Evolutionary conservation across 2,329 filamentous ascomycete species (phyloP).

Genomic region (Drechslera avenae): DNA sequence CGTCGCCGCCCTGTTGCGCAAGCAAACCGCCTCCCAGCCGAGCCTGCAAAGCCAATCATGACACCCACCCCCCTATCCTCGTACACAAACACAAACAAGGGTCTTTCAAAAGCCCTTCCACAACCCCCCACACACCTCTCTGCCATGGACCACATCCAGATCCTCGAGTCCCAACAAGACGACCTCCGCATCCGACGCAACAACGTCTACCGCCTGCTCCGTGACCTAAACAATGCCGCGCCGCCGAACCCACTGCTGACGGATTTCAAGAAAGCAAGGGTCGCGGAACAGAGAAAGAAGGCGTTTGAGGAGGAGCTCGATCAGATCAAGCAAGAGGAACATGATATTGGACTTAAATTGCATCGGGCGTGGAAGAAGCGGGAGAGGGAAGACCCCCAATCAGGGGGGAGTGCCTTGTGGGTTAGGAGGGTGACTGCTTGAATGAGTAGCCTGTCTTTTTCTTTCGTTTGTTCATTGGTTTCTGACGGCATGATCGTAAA

Average conservation of each 20-base stretch:
- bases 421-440: slow-evolving; percentile 44
- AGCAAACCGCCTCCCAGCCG: slow-evolving; percentile 25
- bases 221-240: slow-evolving; percentile 42
- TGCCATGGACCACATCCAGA: slow-evolving; percentile 44
- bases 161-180: slow-evolving; percentile 48
- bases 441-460: slow-evolving; percentile 1
- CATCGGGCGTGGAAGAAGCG: slow-evolving; percentile 49
- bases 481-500: too few species aligned
- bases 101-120: slow-evolving; percentile 46
- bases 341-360: slow-evolving; percentile 49
- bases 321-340: slow-evolving; percentile 46
- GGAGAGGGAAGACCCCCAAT: slow-evolving; percentile 45
- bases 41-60: slow-evolving; percentile 20
- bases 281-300: slow-evolving; percentile 44
- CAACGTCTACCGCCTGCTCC: slow-evolving; percentile 46
- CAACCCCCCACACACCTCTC: slow-evolving; percentile 42
- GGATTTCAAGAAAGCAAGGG: slow-evolving; percentile 42
- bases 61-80: slow-evolving; percentile 38
- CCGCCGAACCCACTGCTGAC: slow-evolving; percentile 48
- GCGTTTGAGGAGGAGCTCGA: slow-evolving; percentile 46
- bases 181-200: slow-evolving; percentile 45
- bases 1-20: slow-evolving; percentile 41
- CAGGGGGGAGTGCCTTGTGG: slow-evolving; percentile 45
- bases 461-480: not conserved
- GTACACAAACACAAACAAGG: slow-evolving; percentile 25